phyloP scores from a whole-genome alignment of 83 land plant species.

The Picea abies region DNA sequence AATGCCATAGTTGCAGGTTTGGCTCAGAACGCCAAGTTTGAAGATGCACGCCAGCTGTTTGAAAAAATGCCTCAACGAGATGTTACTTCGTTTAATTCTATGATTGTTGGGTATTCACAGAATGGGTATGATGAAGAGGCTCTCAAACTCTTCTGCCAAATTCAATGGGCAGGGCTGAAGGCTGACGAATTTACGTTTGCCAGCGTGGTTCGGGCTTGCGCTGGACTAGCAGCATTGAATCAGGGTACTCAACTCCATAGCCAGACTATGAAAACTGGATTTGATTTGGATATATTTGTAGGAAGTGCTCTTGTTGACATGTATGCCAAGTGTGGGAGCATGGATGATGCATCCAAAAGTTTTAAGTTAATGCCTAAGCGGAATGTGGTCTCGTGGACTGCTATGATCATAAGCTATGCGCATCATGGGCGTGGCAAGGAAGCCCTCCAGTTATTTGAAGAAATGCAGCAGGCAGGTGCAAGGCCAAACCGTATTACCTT shows the following conservation, averaged over 20 bases:
- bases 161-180: not conserved
- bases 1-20: not conserved
- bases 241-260: slow-evolving; percentile 7
- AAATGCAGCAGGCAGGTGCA: slow-evolving; percentile 3
- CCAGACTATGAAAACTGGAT: not conserved
- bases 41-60: slow-evolving; percentile 3
- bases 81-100: not conserved
- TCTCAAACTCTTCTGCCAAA: slow-evolving; percentile 10
- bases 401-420: slow-evolving; percentile 7
- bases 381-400: not conserved
- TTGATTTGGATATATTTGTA: not conserved
- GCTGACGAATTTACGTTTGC: slow-evolving; percentile 12
- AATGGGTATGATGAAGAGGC: slow-evolving; percentile 11
- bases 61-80: slow-evolving; percentile 3
- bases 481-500: slow-evolving; percentile 11
- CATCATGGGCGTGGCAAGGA: slow-evolving; percentile 1
- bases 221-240: slow-evolving; percentile 9
- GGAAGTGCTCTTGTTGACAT: slow-evolving; percentile 17
- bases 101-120: slow-evolving; percentile 17
- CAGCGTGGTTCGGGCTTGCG: slow-evolving; percentile 11
- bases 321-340: slow-evolving; percentile 13
- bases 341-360: not conserved
- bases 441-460: slow-evolving; percentile 5
- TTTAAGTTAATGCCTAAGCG: not conserved
- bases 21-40: not conserved